Evolutionary conservation across 805 yeast species (phyloP).

Genomic region (Kazachstania africana): DNA sequence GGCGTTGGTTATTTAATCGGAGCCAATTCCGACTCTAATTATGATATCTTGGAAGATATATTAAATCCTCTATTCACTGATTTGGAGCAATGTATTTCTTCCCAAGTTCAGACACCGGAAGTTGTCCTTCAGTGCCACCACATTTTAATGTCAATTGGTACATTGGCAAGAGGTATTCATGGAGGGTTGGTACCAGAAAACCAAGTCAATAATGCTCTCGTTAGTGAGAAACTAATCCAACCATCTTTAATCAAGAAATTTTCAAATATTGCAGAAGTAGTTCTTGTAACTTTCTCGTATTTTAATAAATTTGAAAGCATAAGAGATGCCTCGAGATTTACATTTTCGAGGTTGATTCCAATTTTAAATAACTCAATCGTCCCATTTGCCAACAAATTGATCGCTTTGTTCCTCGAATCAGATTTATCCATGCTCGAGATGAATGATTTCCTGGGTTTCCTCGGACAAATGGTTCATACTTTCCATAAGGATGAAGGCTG

Average conservation of each 20-base stretch:
- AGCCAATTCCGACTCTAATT: slow-evolving; percentile 32
- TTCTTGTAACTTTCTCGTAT: slow-evolving; percentile 69
- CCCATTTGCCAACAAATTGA: slow-evolving; percentile 52
- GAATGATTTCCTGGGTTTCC: slow-evolving; percentile 69
- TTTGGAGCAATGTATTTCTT: slow-evolving; percentile 52
- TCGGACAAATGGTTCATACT: slow-evolving; percentile 78
- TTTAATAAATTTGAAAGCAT: slow-evolving; percentile 54
- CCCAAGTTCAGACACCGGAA: slow-evolving; percentile 31
- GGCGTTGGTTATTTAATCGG: slow-evolving; percentile 66
- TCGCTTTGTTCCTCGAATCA: slow-evolving; percentile 50
- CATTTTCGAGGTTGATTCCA: slow-evolving; percentile 79
- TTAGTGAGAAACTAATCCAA: slow-evolving; percentile 20
- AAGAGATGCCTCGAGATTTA: slow-evolving; percentile 77
- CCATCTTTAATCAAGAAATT: slow-evolving; percentile 35
- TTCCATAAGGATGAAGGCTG: slow-evolving; percentile 56
- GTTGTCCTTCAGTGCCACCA: slow-evolving; percentile 72
- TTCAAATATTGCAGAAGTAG: slow-evolving; percentile 66
- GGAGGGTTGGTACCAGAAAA: slow-evolving; percentile 29
- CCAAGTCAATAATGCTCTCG: slow-evolving; percentile 28
- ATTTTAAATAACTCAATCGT: slow-evolving; percentile 44
- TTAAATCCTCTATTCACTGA: slow-evolving; percentile 66
- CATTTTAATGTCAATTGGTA: slow-evolving; percentile 76
- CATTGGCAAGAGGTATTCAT: slow-evolving; percentile 78
- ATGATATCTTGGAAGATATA: slow-evolving; percentile 46
- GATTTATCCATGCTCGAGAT: slow-evolving; percentile 54